phyloP scores from a whole-genome alignment of 164 flowering plant species.

The Annona cherimola region DNA sequence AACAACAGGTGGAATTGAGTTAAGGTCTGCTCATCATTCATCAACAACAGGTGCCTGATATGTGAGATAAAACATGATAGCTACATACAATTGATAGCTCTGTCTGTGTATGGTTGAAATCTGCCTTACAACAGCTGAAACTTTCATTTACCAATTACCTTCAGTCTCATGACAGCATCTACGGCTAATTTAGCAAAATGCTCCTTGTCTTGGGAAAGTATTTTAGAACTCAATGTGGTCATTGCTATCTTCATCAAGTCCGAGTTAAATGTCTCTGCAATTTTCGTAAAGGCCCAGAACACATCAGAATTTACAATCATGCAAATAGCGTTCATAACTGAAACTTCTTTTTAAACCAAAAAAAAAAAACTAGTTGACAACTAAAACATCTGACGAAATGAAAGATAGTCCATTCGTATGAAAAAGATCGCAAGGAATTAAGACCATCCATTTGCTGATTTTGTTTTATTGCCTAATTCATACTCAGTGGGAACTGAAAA shows the following conservation, averaged over 20 bases:
- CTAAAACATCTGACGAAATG: no score
- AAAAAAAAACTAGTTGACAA: neutral
- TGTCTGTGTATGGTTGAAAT: neutral
- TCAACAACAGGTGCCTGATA: neutral
- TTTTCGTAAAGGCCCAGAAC: neutral
- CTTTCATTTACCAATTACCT: slow-evolving; percentile 38
- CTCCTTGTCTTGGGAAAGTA: slow-evolving; percentile 92
- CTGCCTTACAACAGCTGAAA: neutral
- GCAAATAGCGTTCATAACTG: neutral
- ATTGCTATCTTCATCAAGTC: slow-evolving; percentile 95
- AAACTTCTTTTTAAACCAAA: neutral
- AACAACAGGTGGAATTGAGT: neutral
- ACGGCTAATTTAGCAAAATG: slow-evolving; percentile 96
- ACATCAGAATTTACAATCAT: neutral
- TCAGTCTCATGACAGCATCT: slow-evolving; percentile 94
- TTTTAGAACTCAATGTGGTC: slow-evolving; percentile 97
- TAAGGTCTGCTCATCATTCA: neutral
- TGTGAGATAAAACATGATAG: neutral
- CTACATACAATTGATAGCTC: neutral
- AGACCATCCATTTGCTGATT: no score
- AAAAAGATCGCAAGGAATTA: no score
- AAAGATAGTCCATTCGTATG: no score
- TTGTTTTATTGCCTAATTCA: no score
- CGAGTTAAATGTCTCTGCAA: slow-evolving; percentile 71
- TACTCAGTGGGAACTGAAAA: no score